Base-by-base conservation (phyloP, 2,329 filamentous ascomycete genomes). In the Stemphylium beticola region DNA sequence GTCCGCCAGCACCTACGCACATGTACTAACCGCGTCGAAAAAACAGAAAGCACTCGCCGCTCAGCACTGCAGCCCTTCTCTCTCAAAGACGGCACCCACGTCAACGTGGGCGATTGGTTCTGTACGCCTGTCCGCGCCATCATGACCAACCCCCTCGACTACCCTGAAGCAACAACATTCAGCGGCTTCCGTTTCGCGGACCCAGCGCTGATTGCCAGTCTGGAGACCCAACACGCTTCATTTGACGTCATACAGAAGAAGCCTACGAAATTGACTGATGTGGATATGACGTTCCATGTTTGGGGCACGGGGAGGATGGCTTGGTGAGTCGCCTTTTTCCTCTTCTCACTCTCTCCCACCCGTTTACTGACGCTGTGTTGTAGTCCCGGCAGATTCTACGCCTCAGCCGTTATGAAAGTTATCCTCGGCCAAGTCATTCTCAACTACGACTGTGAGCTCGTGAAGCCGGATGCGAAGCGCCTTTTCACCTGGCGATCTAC, bases 171-270 rank as follows among this genome's bases (percentile, higher is more conserved):
- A 8, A 47, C 54, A 1, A 43, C 53, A 10, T 66, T 66, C 43
- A 58, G 59, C 17, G 63, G 63, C 24, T 66, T 66, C 55, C 60
- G 63, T 12, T 61, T 61, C 36, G 57, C 57, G 1, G 49, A 61
- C 46, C 59, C 61, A 12, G 36, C 36, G 4, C 50, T 59, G 0
- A 43, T 59, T 2, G 46, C 49, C 20, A 43, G 33, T 6, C 46
- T 45, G 20, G 42, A 53, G 24, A 49, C 53, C 4, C 11, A 15
- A 4, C 26, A 50, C n/a, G 46, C 15, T 3, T 48, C 49, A 18
- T 43, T 49, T 24, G 40, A 43, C 6, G 39, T 53, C 8, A 31
- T 56, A 29, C 57, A 60, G 34, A 47, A 50, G 47, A 53, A 49
- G 36, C 56, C 58, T 0, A 55, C 57, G 0, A 57, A 57, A 36